Conservation (phyloP, 306 rosid species). For the Prosopis cineraria region DNA sequence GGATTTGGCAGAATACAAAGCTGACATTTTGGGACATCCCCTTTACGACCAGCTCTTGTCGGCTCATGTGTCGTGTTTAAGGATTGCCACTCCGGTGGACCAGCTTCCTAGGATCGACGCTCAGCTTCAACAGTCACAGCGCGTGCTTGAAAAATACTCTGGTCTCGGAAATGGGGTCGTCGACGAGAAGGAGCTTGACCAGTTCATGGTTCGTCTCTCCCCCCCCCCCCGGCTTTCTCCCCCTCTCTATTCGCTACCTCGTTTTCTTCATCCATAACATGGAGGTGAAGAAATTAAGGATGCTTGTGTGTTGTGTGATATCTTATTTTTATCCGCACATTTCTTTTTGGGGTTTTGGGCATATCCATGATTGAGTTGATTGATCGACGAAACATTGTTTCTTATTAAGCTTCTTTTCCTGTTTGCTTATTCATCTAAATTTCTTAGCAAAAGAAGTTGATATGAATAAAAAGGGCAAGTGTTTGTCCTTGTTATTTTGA, state of each 20-base stretch:
- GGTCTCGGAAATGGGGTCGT: constrained; percentile 38
- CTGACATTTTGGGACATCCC: constrained; percentile 76
- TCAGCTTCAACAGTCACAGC: constrained; percentile 74
- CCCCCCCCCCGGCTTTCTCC: not conserved
- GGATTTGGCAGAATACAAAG: constrained; percentile 55
- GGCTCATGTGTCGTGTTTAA: constrained; percentile 84
- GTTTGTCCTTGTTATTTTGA: not conserved
- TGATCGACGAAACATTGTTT: not conserved
- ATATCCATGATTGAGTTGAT: not conserved
- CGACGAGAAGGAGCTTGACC: constrained; percentile 78
- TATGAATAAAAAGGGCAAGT: too few relatives aligned
- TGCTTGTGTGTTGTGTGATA: not conserved
- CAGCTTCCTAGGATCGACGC: constrained; percentile 86
- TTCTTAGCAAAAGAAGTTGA: too few relatives aligned
- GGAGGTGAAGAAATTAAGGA: not conserved
- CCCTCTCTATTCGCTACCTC: not conserved
- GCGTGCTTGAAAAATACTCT: constrained; percentile 70
- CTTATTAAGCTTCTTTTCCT: not conserved
- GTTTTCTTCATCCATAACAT: not conserved
- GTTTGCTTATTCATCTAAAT: not conserved
- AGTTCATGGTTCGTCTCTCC: constrained; percentile 63
- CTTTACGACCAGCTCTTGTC: constrained; percentile 85
- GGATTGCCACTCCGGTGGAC: constrained; percentile 95
- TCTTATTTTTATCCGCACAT: not conserved
- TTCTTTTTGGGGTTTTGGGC: not conserved